Conservation (phyloP, 371 early-diverging fungal genomes). For the Phascolomyces articulosus region DNA sequence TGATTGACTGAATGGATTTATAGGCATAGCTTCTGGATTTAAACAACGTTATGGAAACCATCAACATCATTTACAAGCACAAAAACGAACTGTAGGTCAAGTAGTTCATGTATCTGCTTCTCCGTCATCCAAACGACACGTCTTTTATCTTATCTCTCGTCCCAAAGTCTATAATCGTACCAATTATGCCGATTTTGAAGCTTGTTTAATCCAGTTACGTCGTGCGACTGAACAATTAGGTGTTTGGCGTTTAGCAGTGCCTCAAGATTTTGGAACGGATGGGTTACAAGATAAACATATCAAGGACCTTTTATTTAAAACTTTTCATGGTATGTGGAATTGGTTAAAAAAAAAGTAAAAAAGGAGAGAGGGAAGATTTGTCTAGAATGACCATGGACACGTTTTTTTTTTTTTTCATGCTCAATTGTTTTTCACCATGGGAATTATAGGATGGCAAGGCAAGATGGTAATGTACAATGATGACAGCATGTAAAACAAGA, state of each 20-base stretch:
- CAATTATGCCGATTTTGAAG: slow-evolving; percentile 27
- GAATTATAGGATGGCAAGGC: slow-evolving; percentile 30
- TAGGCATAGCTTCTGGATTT: slow-evolving; percentile 22
- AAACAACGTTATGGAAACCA: slow-evolving; percentile 28
- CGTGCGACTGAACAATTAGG: slow-evolving; percentile 29
- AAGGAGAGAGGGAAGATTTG: background rate
- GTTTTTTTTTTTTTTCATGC: no score
- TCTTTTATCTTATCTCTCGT: slow-evolving; percentile 34
- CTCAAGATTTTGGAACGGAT: slow-evolving; percentile 31
- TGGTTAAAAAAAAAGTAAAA: background rate
- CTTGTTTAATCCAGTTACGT: slow-evolving; percentile 29
- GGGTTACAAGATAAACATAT: slow-evolving; percentile 35
- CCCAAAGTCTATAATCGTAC: slow-evolving; percentile 35
- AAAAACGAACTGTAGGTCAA: slow-evolving; percentile 36
- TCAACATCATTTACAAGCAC: slow-evolving; percentile 24
- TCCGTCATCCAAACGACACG: slow-evolving; percentile 20
- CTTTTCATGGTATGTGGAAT: slow-evolving; percentile 32
- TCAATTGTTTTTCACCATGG: background rate
- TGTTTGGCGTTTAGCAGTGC: slow-evolving; percentile 27
- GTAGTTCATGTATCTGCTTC: slow-evolving; percentile 20
- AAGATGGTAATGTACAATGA: slow-evolving; percentile 32
- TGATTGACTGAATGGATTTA: no score
- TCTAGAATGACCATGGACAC: background rate
- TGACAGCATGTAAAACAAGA: background rate
- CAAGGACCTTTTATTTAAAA: slow-evolving; percentile 31